Evolutionary conservation across 371 early-diverging fungal genomes (phyloP).

Genomic region (Mortierella sp.): DNA sequence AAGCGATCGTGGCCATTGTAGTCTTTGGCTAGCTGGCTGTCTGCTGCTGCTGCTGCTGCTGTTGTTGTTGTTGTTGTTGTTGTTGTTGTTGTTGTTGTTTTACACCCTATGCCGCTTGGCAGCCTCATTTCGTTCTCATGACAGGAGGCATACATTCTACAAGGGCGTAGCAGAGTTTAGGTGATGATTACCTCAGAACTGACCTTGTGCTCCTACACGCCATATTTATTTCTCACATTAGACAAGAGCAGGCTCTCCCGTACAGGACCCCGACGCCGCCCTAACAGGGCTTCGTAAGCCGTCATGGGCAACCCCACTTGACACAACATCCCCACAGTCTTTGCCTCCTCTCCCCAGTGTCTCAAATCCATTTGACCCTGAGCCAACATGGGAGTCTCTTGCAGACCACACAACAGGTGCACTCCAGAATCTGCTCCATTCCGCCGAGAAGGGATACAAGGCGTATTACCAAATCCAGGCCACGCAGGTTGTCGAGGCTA

Average conservation of each 20-base stretch:
- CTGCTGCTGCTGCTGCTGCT: too few species aligned
- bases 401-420: conserved; percentile 45
- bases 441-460: conserved; percentile 48
- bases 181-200: conserved; percentile 21
- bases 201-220: background rate
- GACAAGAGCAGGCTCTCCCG: conserved; percentile 43
- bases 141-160: too few species aligned
- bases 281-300: conserved; percentile 11
- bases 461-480: conserved; percentile 66
- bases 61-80: too few species aligned
- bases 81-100: too few species aligned
- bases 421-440: conserved; percentile 42
- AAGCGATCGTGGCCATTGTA: too few species aligned
- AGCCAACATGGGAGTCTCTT: conserved; percentile 46
- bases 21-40: too few species aligned
- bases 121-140: too few species aligned
- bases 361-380: conserved; percentile 50
- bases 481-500: conserved; percentile 76
- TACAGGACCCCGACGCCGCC: background rate
- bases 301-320: conserved; percentile 4
- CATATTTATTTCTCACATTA: conserved; percentile 2
- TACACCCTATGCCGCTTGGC: too few species aligned
- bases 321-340: conserved; percentile 1
- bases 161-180: too few species aligned
- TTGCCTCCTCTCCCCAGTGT: conserved; percentile 44